phyloP scores from a whole-genome alignment of 2,329 filamentous ascomycete genomes.

The Colletotrichum sp. region DNA sequence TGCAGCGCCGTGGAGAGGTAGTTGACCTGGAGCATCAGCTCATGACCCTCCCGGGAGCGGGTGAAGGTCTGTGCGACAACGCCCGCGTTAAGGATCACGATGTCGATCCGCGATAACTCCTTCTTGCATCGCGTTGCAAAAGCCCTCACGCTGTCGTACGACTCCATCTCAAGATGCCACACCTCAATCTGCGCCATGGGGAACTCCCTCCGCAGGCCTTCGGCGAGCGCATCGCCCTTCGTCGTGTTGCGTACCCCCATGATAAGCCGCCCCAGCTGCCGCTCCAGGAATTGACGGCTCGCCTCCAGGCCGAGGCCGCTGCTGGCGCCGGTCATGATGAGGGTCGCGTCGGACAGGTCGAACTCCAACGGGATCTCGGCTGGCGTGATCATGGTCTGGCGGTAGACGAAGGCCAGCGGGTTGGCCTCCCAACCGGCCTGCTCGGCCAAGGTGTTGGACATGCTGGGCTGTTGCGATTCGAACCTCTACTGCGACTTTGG shows the following conservation, averaged over 20 bases:
- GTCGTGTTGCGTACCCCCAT: constrained; percentile 41
- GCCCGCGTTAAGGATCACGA: constrained; percentile 25
- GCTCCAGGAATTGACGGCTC: constrained; percentile 37
- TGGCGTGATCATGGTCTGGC: constrained; percentile 11
- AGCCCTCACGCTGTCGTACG: constrained; percentile 15
- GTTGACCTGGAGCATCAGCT: constrained; percentile 30
- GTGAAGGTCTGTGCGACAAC: neutral
- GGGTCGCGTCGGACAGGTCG: constrained; percentile 28
- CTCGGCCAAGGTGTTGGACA: constrained; percentile 17
- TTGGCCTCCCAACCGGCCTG: constrained; percentile 18
- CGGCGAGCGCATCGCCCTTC: constrained; percentile 31
- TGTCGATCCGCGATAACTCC: constrained; percentile 10
- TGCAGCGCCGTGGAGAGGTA: constrained; percentile 31
- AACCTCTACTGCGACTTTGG: neutral
- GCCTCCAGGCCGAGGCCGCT: constrained; percentile 47
- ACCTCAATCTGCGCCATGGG: constrained; percentile 19
- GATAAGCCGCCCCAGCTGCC: constrained; percentile 40
- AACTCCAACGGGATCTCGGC: constrained; percentile 11
- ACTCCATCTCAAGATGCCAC: constrained; percentile 22
- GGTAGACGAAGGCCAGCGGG: constrained; percentile 17
- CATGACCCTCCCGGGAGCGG: constrained; percentile 24
- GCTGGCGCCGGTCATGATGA: constrained; percentile 50
- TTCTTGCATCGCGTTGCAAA: constrained; percentile 12
- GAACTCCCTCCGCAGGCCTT: constrained; percentile 17
- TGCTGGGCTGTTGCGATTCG: neutral